Evolutionary conservation across 1,139 yeast species (phyloP).

Genomic region (Pichia sp.): DNA sequence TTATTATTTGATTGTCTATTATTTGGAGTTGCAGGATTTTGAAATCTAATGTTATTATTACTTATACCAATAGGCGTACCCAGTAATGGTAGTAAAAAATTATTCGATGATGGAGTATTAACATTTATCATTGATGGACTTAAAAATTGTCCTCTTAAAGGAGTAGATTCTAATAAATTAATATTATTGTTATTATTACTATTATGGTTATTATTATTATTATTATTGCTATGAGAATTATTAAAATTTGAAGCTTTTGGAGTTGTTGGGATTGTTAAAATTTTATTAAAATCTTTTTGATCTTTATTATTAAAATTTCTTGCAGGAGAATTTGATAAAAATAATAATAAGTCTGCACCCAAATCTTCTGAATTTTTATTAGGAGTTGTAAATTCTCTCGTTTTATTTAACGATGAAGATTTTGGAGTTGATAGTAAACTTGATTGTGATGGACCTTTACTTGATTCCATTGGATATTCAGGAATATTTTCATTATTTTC

Average conservation of each 20-base stretch:
- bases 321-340: constrained; percentile 80
- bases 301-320: constrained; percentile 39
- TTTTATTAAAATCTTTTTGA: constrained; percentile 9
- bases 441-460: constrained; percentile 17
- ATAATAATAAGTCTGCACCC: constrained; percentile 79
- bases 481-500: not conserved
- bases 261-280: constrained; percentile 25
- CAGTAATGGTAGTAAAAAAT: constrained; percentile 15
- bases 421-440: constrained; percentile 29
- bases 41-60: constrained; percentile 11
- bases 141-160: constrained; percentile 16
- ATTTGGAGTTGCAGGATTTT: constrained; percentile 26
- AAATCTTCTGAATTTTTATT: constrained; percentile 44
- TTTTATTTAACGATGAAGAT: constrained; percentile 8
- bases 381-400: constrained; percentile 24
- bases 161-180: constrained; percentile 23
- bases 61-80: constrained; percentile 19
- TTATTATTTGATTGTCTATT: constrained; percentile 10
- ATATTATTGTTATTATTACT: constrained; percentile 5
- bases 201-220: constrained; percentile 3
- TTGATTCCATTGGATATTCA: not conserved
- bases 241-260: constrained; percentile 24
- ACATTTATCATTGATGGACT: constrained; percentile 7
- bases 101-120: constrained; percentile 1
- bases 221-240: not conserved